phyloP scores from a whole-genome alignment of 176 grass and related monocot genomes.

The Oryza glaberrima region DNA sequence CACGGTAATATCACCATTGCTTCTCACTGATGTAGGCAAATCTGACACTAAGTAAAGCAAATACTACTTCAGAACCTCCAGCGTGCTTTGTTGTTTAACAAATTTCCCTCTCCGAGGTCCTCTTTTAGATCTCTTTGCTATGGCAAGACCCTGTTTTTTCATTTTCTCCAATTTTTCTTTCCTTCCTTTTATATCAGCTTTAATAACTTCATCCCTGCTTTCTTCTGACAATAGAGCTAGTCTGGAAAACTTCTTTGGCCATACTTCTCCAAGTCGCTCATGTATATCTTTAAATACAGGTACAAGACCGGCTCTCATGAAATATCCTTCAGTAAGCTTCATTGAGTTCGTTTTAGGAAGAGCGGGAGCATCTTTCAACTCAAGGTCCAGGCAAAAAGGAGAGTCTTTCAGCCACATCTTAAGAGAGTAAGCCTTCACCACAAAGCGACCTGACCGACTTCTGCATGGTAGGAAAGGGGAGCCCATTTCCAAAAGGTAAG shows the following conservation, averaged over 20 bases:
- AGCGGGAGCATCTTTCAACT: constrained; percentile 76
- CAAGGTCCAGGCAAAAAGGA: constrained; percentile 88
- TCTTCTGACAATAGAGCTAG: constrained; percentile 80
- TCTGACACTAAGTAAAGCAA: constrained; percentile 3
- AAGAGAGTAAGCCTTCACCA: constrained; percentile 83
- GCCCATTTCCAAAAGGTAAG: constrained; percentile 87
- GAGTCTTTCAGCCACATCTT: constrained; percentile 97
- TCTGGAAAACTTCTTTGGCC: constrained; percentile 94
- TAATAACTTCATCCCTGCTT: constrained; percentile 75
- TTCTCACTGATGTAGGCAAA: constrained; percentile 16
- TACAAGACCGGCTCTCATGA: constrained; percentile 93
- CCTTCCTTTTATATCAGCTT: constrained; percentile 78
- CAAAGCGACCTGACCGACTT: constrained; percentile 72
- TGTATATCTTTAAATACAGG: constrained; percentile 87
- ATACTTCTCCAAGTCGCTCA: constrained; percentile 76
- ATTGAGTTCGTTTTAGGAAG: constrained; percentile 84
- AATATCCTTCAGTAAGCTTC: constrained; percentile 84
- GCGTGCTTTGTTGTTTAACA: constrained; percentile 60
- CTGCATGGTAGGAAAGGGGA: constrained; percentile 80
- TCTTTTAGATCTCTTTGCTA: constrained; percentile 52
- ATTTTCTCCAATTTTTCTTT: constrained; percentile 82
- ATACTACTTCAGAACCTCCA: constrained; percentile 44
- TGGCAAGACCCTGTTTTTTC: constrained; percentile 54
- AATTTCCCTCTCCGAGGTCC: constrained; percentile 53
- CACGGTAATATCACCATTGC: not conserved